A percentile compares a stretch with the other conserved stretches of the same genome.
These are phyloP conservation scores for Citeromyces nyonsensis DNA, from an alignment of 805 yeast genomes.

Conservation along the genomic window DNA sequence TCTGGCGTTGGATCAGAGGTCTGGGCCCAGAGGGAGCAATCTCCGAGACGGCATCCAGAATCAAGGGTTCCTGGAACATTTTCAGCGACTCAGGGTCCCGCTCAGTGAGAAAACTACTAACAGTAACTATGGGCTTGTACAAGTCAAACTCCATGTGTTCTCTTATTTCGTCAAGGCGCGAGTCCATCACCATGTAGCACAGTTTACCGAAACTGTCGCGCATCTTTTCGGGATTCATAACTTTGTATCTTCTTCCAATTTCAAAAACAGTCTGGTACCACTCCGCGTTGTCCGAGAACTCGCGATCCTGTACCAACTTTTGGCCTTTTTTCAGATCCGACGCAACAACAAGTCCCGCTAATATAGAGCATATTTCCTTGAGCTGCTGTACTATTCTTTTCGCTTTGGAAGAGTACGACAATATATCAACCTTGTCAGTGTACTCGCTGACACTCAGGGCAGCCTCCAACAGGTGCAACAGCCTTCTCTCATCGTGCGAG, in stretches of 20 bases:
- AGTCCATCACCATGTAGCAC: conserved; percentile 79
- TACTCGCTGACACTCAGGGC: conserved; percentile 69
- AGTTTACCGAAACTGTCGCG: conserved; percentile 66
- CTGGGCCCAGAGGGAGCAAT: conserved; percentile 48
- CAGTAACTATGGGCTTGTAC: conserved; percentile 58
- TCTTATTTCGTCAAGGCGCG: conserved; percentile 54
- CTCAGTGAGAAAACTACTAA: conserved; percentile 27
- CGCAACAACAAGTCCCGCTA: conserved; percentile 69
- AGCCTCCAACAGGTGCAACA: conserved; percentile 53
- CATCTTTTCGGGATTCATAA: conserved; percentile 76
- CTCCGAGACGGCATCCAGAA: conserved; percentile 53
- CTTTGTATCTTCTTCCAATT: conserved; percentile 67
- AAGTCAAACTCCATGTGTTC: conserved; percentile 64
- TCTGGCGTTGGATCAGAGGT: conserved; percentile 35
- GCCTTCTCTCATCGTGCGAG: conserved; percentile 51
- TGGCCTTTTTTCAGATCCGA: conserved; percentile 61
- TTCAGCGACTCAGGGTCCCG: conserved; percentile 18
- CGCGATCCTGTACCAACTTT: conserved; percentile 44
- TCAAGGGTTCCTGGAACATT: conserved; percentile 40
- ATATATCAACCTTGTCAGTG: conserved; percentile 64
- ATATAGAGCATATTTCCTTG: conserved; percentile 62
- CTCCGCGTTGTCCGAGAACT: conserved; percentile 51
- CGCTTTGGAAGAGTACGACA: conserved; percentile 50
- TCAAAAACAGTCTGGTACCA: conserved; percentile 66
- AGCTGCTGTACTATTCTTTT: conserved; percentile 59